phyloP scores from a whole-genome alignment of 208 protist species.

The Leishmania mexicana region DNA sequence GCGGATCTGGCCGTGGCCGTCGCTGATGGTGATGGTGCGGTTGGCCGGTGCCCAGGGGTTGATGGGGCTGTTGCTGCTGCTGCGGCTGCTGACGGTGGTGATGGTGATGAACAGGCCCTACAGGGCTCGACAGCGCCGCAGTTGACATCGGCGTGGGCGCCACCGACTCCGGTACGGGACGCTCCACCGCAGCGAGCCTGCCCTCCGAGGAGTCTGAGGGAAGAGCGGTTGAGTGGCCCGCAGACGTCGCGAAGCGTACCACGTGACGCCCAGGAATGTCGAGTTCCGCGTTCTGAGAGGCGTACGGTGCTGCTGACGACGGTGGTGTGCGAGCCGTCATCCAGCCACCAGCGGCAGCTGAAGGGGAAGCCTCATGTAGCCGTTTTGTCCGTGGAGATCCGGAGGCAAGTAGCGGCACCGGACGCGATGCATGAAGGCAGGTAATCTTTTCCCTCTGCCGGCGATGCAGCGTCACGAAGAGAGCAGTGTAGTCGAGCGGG shows the following conservation, averaged over 20 bases:
- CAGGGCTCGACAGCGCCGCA: not conserved
- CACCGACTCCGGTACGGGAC: constrained; percentile 21
- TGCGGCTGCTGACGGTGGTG: constrained; percentile 5
- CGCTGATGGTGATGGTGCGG: constrained; percentile 8
- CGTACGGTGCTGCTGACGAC: constrained; percentile 1
- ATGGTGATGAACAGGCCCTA: not conserved
- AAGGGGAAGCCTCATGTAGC: not conserved
- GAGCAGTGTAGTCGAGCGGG: constrained; percentile 31
- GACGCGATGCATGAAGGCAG: constrained; percentile 6
- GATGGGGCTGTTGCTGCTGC: not conserved
- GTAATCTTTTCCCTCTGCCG: constrained; percentile 20
- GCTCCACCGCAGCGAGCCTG: constrained; percentile 9
- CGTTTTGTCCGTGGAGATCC: not conserved
- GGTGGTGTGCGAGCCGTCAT: not conserved
- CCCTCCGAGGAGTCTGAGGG: not conserved
- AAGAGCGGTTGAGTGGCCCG: not conserved
- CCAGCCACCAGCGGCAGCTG: not conserved
- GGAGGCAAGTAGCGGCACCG: constrained; percentile 18
- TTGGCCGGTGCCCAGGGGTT: not conserved
- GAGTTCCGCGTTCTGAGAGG: constrained; percentile 5
- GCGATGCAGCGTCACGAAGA: constrained; percentile 25
- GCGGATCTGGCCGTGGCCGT: constrained; percentile 6
- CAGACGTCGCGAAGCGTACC: not conserved
- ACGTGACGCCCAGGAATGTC: not conserved
- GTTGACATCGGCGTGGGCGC: not conserved